Conservation (phyloP, 2,329 filamentous ascomycete species). For the Canariomyces notabilis region DNA sequence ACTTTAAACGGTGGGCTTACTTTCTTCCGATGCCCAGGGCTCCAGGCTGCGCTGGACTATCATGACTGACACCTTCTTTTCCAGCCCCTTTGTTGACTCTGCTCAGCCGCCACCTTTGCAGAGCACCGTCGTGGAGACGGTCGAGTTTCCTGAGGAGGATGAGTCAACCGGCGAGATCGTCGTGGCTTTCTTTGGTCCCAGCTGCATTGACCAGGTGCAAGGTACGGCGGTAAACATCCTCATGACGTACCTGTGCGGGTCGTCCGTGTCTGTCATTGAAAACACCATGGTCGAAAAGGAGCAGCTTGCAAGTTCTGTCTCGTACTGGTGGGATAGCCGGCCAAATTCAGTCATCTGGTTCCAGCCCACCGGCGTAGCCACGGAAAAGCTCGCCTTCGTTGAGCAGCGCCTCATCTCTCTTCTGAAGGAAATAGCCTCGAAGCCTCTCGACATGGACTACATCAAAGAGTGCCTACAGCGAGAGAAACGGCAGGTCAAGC, state of each 20-base stretch:
- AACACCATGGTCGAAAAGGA: slow-evolving; percentile 91
- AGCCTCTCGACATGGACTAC: slow-evolving; percentile 84
- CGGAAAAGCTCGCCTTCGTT: slow-evolving; percentile 75
- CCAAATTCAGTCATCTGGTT: slow-evolving; percentile 83
- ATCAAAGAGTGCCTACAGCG: slow-evolving; percentile 81
- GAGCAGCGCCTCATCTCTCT: slow-evolving; percentile 82
- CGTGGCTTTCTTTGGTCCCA: slow-evolving; percentile 81
- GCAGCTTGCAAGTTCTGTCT: slow-evolving; percentile 81
- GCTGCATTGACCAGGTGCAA: slow-evolving; percentile 64
- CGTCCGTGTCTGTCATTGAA: slow-evolving; percentile 86
- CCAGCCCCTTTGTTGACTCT: slow-evolving; percentile 81
- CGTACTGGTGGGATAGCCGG: slow-evolving; percentile 71
- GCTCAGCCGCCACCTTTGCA: slow-evolving; percentile 67
- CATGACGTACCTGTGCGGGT: slow-evolving; percentile 83
- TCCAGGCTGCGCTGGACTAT: neutral
- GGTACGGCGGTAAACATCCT: slow-evolving; percentile 73
- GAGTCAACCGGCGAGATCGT: slow-evolving; percentile 87
- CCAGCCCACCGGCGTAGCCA: slow-evolving; percentile 79
- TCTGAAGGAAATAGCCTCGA: slow-evolving; percentile 71
- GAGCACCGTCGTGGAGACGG: slow-evolving; percentile 67
- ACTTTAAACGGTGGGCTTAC: slow-evolving; percentile 59
- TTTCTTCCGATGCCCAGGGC: neutral
- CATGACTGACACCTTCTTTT: neutral
- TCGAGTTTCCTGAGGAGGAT: slow-evolving; percentile 94
- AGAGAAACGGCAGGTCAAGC: slow-evolving; percentile 76